Evolutionary conservation across 2,329 filamentous ascomycete species (phyloP).

Genomic region (Thermothelomyces thermophilus): DNA sequence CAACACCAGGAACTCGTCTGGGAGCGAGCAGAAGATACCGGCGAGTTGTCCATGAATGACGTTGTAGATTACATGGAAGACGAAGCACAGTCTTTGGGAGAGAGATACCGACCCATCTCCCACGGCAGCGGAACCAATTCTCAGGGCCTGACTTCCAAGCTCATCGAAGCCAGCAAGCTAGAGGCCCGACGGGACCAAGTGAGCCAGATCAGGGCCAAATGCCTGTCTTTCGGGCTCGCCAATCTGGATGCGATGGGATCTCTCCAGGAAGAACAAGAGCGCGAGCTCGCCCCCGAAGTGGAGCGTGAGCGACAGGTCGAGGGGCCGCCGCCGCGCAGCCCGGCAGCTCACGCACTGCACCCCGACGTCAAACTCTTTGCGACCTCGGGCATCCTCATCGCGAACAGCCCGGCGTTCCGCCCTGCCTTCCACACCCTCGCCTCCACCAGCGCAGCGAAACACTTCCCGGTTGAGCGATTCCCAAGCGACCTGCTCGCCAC

Average conservation of each 20-base stretch:
- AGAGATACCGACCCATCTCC: slow-evolving; percentile 41
- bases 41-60: slow-evolving; percentile 6
- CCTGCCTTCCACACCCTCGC: slow-evolving; percentile 41
- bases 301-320: slow-evolving; percentile 54
- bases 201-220: slow-evolving; percentile 30
- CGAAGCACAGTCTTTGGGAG: slow-evolving; percentile 46
- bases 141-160: slow-evolving; percentile 1
- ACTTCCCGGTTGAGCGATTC: slow-evolving; percentile 31
- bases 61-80: slow-evolving; percentile 42
- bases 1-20: slow-evolving; percentile 36
- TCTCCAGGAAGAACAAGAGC: slow-evolving; percentile 61
- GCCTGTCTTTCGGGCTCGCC: slow-evolving; percentile 31
- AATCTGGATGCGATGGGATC: slow-evolving; percentile 25
- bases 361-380: slow-evolving; percentile 37
- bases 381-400: slow-evolving; percentile 28
- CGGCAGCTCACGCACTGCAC: slow-evolving; percentile 39
- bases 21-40: slow-evolving; percentile 23
- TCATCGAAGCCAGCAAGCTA: slow-evolving; percentile 1
- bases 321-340: slow-evolving; percentile 34
- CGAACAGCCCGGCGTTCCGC: slow-evolving; percentile 30
- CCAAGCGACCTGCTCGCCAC: slow-evolving; percentile 40
- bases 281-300: slow-evolving; percentile 58
- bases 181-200: slow-evolving; percentile 14
- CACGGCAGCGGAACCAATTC: not conserved
- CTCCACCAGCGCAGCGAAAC: slow-evolving; percentile 34